These are phyloP conservation scores for Houttuynia cordata DNA, from an alignment of 164 flowering plant genomes.

Conservation along the genomic window DNA sequence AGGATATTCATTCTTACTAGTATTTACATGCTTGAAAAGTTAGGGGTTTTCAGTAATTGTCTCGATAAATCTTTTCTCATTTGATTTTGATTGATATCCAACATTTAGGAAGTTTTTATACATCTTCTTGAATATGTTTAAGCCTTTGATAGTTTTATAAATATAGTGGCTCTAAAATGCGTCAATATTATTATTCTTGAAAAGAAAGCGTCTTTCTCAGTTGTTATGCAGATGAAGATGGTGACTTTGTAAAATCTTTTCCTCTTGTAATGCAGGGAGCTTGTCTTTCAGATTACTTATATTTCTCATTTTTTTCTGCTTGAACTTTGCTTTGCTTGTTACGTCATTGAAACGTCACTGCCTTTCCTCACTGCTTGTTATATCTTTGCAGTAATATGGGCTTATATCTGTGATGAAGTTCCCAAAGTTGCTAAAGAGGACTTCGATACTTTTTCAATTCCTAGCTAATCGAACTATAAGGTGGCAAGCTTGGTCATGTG, in stretches of 20 bases:
- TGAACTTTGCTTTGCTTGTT: not conserved
- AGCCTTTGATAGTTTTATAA: too few relatives aligned
- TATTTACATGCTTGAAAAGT: too few relatives aligned
- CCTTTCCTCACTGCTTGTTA: not conserved
- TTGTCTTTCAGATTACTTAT: conserved; percentile 49
- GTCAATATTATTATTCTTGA: too few relatives aligned
- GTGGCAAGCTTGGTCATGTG: conserved; percentile 63
- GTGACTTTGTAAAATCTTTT: conserved; percentile 39
- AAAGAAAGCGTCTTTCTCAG: conserved; percentile 2
- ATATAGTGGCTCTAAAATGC: too few relatives aligned
- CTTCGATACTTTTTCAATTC: conserved; percentile 37
- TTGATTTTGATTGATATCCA: too few relatives aligned
- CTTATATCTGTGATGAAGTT: conserved; percentile 41
- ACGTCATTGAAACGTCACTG: not conserved
- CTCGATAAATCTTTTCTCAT: too few relatives aligned
- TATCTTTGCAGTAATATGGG: conserved; percentile 64
- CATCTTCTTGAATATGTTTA: too few relatives aligned
- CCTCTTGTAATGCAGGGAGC: conserved; percentile 61
- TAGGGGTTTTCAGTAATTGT: too few relatives aligned
- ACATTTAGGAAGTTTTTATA: too few relatives aligned
- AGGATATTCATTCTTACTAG: too few relatives aligned
- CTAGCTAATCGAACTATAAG: conserved; percentile 35
- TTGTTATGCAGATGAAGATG: conserved; percentile 31
- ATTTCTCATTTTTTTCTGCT: not conserved
- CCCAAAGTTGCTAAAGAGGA: conserved; percentile 43